Evolutionary conservation across 768 basidiomycete genomes (phyloP).

Genomic region (Kondoa subrosea): DNA sequence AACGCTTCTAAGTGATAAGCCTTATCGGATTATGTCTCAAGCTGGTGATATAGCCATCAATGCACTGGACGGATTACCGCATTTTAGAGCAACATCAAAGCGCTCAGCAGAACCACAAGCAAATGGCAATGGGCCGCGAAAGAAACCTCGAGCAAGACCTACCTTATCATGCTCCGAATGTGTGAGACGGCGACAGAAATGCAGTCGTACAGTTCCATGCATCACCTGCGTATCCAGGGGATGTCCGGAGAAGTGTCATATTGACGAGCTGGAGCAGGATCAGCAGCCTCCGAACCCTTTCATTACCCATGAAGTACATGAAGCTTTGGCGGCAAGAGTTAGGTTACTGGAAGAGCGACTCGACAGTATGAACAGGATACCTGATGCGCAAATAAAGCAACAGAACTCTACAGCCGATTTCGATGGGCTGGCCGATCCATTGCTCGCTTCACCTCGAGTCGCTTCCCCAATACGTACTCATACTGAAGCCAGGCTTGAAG

Average conservation of each 20-base stretch:
- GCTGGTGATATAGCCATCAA: too few relatives aligned
- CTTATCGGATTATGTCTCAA: too few relatives aligned
- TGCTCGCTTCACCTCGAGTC: not conserved
- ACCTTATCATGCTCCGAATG: conserved; percentile 1
- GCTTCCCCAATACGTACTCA: not conserved
- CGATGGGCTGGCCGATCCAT: not conserved
- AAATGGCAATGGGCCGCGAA: too few relatives aligned
- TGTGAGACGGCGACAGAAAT: not conserved
- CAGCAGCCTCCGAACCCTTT: not conserved
- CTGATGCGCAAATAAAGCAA: not conserved
- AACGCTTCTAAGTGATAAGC: too few relatives aligned
- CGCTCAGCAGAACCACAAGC: too few relatives aligned
- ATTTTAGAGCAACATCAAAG: too few relatives aligned
- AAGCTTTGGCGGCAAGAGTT: not conserved
- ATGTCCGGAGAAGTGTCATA: not conserved
- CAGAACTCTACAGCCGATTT: not conserved
- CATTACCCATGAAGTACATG: not conserved
- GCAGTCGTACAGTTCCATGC: conserved; percentile 1
- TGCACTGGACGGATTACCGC: too few relatives aligned
- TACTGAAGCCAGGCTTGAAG: not conserved
- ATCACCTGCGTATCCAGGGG: not conserved
- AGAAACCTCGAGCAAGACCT: not conserved
- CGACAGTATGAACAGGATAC: too few relatives aligned
- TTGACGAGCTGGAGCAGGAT: not conserved
- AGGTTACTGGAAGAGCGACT: not conserved